Percentiles rank a stretch among this genome's conserved stretches.
These are phyloP conservation scores for Cercophora scortea DNA, from an alignment of 495 filamentous ascomycete species.

Conservation along the genomic window DNA sequence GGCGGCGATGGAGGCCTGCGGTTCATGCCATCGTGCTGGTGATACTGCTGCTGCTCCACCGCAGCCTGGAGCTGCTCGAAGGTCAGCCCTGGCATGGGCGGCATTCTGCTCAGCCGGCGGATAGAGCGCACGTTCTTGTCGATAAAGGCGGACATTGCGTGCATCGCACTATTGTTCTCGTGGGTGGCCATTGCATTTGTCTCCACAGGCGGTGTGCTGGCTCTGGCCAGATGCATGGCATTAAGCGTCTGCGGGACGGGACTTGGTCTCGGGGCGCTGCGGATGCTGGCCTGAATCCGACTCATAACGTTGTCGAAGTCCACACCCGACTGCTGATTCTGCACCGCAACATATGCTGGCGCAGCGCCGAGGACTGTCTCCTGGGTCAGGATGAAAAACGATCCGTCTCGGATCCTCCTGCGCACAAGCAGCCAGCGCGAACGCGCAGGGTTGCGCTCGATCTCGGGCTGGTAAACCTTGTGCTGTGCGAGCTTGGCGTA, in stretches of 20 bases:
- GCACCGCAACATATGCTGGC: conserved; percentile 20
- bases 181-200: conserved; percentile 27
- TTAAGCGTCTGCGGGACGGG: conserved; percentile 25
- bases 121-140: conserved; percentile 38
- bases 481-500: conserved; percentile 37
- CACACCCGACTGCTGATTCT: conserved; percentile 20
- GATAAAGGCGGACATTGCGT: conserved; percentile 38
- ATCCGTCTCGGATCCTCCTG: conserved; percentile 35
- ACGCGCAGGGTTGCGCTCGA: conserved; percentile 41
- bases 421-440: conserved; percentile 39
- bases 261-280: conserved; percentile 4
- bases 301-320: conserved; percentile 39
- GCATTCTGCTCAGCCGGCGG: conserved; percentile 35
- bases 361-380: conserved; percentile 26
- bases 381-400: conserved; percentile 38
- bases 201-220: conserved; percentile 18
- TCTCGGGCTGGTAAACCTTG: conserved; percentile 36
- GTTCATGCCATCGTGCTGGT: neutral
- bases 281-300: conserved; percentile 28
- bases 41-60: conserved; percentile 17
- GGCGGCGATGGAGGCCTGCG: conserved; percentile 14
- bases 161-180: conserved; percentile 32
- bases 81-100: conserved; percentile 17
- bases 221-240: conserved; percentile 28
- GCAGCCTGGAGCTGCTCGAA: conserved; percentile 28